These are phyloP conservation scores for Capronia epimyces DNA, from an alignment of 2,329 filamentous ascomycete species.

Conservation along the genomic window DNA sequence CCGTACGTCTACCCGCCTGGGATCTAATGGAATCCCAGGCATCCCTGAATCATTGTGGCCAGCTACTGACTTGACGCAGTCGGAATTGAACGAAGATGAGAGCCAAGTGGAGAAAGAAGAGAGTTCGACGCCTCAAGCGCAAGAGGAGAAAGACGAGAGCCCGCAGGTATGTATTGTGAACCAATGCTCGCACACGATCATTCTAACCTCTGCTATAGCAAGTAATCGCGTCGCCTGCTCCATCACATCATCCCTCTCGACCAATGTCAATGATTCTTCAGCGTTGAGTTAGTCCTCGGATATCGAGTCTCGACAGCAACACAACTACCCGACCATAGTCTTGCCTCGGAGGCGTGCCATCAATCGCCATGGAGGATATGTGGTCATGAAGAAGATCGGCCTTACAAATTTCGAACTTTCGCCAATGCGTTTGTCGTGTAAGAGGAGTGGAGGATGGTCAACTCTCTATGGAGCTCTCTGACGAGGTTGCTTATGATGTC, in stretches of 20 bases:
- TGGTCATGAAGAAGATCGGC: conserved; percentile 22
- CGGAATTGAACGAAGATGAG: conserved; percentile 50
- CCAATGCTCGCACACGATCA: background rate
- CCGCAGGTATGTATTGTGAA: conserved; percentile 70
- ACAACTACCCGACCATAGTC: conserved; percentile 11
- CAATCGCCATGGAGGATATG: conserved; percentile 15
- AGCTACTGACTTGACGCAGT: conserved; percentile 14
- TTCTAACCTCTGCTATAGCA: conserved; percentile 43
- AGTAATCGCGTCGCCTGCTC: conserved; percentile 60
- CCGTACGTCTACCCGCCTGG: conserved; percentile 6
- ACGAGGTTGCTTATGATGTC: conserved; percentile 27
- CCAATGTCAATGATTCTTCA: conserved; percentile 28
- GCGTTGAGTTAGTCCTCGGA: conserved; percentile 13
- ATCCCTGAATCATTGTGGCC: background rate
- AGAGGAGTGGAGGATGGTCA: conserved; percentile 29
- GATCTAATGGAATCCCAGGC: background rate
- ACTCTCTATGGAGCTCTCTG: conserved; percentile 27
- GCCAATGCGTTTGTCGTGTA: conserved; percentile 15
- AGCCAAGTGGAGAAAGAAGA: conserved; percentile 99
- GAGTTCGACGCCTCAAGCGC: conserved; percentile 96
- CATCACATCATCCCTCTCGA: conserved; percentile 46
- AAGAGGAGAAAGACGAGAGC: conserved; percentile 99
- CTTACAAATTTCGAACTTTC: conserved; percentile 17
- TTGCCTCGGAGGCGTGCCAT: conserved; percentile 16
- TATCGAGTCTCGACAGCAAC: conserved; percentile 11